A percentile compares a stretch with the other conserved stretches of the same genome.
Evolutionary conservation across 2,329 filamentous ascomycete species (phyloP).

Genomic region (Fusarium begoniae): DNA sequence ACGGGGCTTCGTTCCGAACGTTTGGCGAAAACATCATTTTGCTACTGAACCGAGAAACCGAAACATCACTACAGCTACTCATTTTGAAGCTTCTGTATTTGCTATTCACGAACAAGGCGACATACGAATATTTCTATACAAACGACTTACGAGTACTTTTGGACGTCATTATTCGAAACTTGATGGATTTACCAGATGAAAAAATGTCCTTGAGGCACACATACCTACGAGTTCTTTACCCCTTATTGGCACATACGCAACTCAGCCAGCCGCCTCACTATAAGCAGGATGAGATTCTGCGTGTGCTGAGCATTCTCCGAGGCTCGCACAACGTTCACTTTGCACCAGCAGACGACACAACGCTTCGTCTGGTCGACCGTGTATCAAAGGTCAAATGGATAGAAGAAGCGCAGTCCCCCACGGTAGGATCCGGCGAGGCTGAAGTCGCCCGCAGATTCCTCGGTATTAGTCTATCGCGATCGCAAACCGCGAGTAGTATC

Average conservation of each 20-base stretch:
- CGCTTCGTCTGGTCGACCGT: constrained; percentile 78
- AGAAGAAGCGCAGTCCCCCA: constrained; percentile 44
- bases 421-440: constrained; percentile 49
- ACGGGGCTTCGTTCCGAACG: constrained; percentile 85
- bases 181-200: constrained; percentile 94
- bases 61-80: constrained; percentile 93
- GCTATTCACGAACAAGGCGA: constrained; percentile 89
- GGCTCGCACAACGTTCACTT: constrained; percentile 77
- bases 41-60: constrained; percentile 91
- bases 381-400: constrained; percentile 79
- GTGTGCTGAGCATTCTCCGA: constrained; percentile 75
- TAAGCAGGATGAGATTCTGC: constrained; percentile 85
- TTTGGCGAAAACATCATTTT: constrained; percentile 98
- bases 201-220: constrained; percentile 83
- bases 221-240: constrained; percentile 91
- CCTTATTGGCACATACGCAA: constrained; percentile 90
- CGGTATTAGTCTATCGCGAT: constrained; percentile 74
- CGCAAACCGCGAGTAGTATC: constrained; percentile 74
- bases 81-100: constrained; percentile 96
- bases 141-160: constrained; percentile 94
- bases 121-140: constrained; percentile 98
- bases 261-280: constrained; percentile 88
- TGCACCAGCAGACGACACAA: constrained; percentile 82
- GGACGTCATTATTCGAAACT: constrained; percentile 94
- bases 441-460: constrained; percentile 68